Conservation (phyloP, 2,329 filamentous ascomycete species). For the Trichoderma simmonsii region DNA sequence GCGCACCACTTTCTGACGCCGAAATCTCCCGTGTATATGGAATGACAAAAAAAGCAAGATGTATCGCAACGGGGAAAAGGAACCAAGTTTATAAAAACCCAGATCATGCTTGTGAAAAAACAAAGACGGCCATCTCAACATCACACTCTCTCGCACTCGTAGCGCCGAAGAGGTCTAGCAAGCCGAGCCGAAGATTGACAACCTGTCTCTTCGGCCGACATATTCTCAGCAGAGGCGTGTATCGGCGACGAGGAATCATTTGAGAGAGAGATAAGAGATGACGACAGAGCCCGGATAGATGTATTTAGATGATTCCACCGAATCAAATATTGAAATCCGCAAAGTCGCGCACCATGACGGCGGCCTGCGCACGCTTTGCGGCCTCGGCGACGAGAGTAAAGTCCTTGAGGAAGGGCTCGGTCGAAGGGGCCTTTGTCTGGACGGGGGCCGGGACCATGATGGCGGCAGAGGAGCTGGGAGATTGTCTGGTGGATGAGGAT, state of each 20-base stretch:
- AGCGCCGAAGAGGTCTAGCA: background rate
- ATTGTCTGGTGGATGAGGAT: constrained; percentile 7
- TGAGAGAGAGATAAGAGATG: background rate
- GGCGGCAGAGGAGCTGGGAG: constrained; percentile 8
- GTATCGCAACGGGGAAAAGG: background rate
- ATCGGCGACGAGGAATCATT: background rate
- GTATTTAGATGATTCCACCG: background rate
- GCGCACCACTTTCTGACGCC: background rate
- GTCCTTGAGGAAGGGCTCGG: constrained; percentile 68
- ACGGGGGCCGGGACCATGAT: constrained; percentile 22
- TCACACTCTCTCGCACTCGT: background rate
- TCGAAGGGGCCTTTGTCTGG: constrained; percentile 38
- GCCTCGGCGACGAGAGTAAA: constrained; percentile 88
- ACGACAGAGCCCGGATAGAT: constrained; percentile 25
- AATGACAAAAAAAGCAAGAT: background rate
- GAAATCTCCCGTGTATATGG: background rate
- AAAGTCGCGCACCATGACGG: constrained; percentile 81
- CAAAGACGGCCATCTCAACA: background rate
- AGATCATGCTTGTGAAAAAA: background rate
- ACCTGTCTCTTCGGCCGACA: background rate
- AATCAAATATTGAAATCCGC: constrained; percentile 62
- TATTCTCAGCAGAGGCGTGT: background rate
- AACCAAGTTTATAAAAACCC: background rate
- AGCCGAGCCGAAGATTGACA: background rate
- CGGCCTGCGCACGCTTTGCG: constrained; percentile 88